phyloP scores from a whole-genome alignment of 225 moss, liverwort and hornwort species.

The Sphagnum tenellum region DNA sequence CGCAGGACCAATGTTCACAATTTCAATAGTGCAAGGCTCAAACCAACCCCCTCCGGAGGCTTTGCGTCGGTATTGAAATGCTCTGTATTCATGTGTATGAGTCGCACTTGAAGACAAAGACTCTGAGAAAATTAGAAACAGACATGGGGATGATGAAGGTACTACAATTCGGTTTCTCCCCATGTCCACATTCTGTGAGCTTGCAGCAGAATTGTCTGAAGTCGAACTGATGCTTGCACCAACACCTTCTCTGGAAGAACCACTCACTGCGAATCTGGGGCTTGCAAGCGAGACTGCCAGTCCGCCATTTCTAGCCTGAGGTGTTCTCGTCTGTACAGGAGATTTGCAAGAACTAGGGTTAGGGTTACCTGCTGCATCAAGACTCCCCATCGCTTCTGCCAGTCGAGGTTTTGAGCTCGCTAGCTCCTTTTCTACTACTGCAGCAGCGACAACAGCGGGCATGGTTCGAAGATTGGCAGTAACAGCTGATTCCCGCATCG shows the following conservation, averaged over 20 bases:
- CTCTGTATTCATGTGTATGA: conserved; percentile 85
- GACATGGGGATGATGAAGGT: conserved; percentile 43
- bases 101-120: conserved; percentile 60
- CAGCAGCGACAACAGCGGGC: conserved; percentile 12
- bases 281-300: not conserved
- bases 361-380: conserved; percentile 3
- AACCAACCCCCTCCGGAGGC: conserved; percentile 41
- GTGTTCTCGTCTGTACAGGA: conserved; percentile 6
- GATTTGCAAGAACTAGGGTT: conserved; percentile 8
- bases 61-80: conserved; percentile 62
- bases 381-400: conserved; percentile 2
- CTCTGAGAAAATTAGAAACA: conserved; percentile 82
- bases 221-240: conserved; percentile 5
- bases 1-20: conserved; percentile 87
- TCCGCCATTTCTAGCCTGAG: not conserved
- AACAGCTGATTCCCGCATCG: conserved; percentile 84
- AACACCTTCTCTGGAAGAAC: conserved; percentile 10
- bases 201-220: not conserved
- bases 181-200: conserved; percentile 2
- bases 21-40: conserved; percentile 62
- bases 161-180: conserved; percentile 21
- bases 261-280: not conserved
- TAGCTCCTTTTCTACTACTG: conserved; percentile 20
- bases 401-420: conserved; percentile 4
- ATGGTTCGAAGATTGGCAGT: conserved; percentile 53